Evolutionary conservation across 2,329 filamentous ascomycete species (phyloP).

Genomic region (Fusarium equiseti): DNA sequence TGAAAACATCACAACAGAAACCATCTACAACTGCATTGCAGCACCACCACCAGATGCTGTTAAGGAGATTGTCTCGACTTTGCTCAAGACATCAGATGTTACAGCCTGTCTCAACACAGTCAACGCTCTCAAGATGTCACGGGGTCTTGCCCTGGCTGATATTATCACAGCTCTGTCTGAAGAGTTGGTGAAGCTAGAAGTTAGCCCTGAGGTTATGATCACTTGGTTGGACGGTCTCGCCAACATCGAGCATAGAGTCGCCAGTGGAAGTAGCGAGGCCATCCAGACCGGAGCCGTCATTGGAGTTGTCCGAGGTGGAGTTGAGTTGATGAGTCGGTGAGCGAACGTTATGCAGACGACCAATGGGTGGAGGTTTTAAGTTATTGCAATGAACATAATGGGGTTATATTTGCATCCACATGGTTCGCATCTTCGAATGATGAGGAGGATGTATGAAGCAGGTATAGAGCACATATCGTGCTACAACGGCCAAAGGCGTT

Average conservation of each 20-base stretch:
- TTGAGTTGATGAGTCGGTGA: slow-evolving; percentile 71
- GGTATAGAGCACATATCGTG: neutral
- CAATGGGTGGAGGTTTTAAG: neutral
- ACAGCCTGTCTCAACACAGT: slow-evolving; percentile 90
- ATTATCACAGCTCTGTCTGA: slow-evolving; percentile 90
- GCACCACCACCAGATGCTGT: slow-evolving; percentile 93
- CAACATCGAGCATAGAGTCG: slow-evolving; percentile 91
- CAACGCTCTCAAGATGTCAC: slow-evolving; percentile 85
- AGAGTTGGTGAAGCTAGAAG: slow-evolving; percentile 84
- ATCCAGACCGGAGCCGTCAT: slow-evolving; percentile 95
- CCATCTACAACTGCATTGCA: slow-evolving; percentile 97
- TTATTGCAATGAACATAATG: neutral
- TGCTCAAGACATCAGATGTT: slow-evolving; percentile 87
- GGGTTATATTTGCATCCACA: neutral
- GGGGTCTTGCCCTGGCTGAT: slow-evolving; percentile 91
- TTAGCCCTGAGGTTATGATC: slow-evolving; percentile 87
- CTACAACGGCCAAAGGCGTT: neutral
- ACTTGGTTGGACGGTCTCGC: slow-evolving; percentile 92
- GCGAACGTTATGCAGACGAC: neutral
- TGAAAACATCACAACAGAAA: slow-evolving; percentile 86
- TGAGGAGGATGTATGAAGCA: neutral
- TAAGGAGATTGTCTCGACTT: slow-evolving; percentile 82
- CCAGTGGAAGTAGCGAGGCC: slow-evolving; percentile 85
- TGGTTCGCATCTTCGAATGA: neutral
- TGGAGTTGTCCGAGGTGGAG: slow-evolving; percentile 87